Evolutionary conservation across 495 filamentous ascomycete species (phyloP).

Genomic region (Lepidopterella palustris): DNA sequence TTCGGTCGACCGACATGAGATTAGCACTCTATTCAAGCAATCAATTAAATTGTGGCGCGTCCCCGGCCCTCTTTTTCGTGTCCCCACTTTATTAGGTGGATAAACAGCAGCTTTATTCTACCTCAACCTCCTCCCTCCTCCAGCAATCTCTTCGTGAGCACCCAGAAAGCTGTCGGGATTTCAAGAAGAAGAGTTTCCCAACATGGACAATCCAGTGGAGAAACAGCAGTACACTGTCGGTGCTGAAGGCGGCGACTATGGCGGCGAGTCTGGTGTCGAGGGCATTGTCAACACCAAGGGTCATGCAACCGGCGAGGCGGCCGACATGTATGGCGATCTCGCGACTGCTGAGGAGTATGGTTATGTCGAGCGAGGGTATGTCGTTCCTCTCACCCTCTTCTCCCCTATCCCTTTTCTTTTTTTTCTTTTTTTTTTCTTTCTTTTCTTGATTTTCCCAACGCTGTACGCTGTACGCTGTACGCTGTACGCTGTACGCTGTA

Average conservation of each 20-base stretch:
- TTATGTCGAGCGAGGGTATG: slow-evolving; percentile 40
- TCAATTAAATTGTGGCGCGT: too few relatives aligned
- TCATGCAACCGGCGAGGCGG: slow-evolving; percentile 34
- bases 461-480: background rate
- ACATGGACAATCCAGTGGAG: background rate
- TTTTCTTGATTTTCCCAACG: background rate
- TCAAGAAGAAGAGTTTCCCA: background rate
- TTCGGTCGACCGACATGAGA: too few relatives aligned
- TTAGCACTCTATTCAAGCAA: too few relatives aligned
- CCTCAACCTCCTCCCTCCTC: background rate
- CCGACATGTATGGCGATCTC: slow-evolving; percentile 39
- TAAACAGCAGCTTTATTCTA: background rate
- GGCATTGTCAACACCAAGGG: slow-evolving; percentile 22
- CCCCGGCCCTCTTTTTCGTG: too few relatives aligned
- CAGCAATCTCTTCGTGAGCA: background rate
- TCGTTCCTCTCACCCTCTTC: slow-evolving; percentile 1
- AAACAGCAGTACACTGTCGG: background rate
- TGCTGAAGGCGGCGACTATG: background rate
- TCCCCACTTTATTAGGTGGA: background rate
- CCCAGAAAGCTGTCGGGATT: background rate
- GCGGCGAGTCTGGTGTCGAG: background rate
- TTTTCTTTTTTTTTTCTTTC: background rate
- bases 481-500: background rate
- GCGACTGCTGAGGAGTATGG: slow-evolving; percentile 39
- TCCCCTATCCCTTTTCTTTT: background rate